phyloP scores from a whole-genome alignment of 345 rosid genomes.

The Turritis glabra region DNA sequence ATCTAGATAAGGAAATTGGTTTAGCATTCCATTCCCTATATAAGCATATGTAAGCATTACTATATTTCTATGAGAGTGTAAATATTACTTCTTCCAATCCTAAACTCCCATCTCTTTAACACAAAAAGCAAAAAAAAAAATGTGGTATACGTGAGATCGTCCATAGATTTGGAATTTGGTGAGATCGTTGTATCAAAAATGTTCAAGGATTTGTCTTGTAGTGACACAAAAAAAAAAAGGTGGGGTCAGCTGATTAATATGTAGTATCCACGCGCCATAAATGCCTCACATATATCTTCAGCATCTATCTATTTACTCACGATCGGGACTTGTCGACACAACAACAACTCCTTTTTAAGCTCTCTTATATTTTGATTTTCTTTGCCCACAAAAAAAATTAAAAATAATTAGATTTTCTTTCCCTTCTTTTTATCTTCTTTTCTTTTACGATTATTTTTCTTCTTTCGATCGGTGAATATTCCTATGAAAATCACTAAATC shows the following conservation, averaged over 20 bases:
- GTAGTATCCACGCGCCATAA: conserved; percentile 23
- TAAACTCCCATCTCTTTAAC: too few species aligned
- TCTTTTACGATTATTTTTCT: neutral
- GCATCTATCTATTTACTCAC: conserved; percentile 13
- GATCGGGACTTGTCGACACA: conserved; percentile 34
- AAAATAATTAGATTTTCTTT: neutral
- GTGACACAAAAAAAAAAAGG: neutral
- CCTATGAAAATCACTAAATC: neutral
- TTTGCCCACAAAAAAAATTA: too few species aligned
- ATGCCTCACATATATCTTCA: conserved; percentile 22
- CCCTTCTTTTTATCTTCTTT: neutral
- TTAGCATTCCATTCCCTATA: too few species aligned
- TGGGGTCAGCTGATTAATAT: conserved; percentile 20
- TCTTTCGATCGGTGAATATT: neutral
- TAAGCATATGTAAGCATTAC: too few species aligned
- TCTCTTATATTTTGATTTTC: neutral
- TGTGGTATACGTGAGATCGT: neutral
- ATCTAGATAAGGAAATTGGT: too few species aligned
- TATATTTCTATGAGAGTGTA: too few species aligned
- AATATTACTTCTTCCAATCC: too few species aligned
- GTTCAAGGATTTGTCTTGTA: neutral
- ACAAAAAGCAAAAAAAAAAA: too few species aligned
- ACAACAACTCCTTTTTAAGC: conserved; percentile 23
- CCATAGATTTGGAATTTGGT: neutral
- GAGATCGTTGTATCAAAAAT: neutral